Base-by-base conservation (phyloP, 768 basidiomycete species). In the Mycena galericulata region DNA sequence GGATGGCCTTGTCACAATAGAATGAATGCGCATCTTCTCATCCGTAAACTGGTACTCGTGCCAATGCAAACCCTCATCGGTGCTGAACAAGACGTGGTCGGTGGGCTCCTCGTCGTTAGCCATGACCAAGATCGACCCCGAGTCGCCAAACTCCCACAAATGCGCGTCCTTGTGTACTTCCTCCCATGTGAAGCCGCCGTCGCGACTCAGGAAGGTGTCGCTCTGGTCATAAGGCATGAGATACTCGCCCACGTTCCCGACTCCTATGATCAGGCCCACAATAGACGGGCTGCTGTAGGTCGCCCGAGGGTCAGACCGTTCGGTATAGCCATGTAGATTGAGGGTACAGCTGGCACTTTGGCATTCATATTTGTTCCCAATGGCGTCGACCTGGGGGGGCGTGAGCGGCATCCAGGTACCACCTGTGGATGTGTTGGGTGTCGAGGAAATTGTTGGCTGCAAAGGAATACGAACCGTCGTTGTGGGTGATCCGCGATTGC, bases 121-220 rank as follows among this genome's bases (percentile, higher is more conserved):
- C 82, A 99, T 92, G 72, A 99, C 84, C 36, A 99, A 85, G 64
- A 99, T 85, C 0, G 96, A 96, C 2, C 98, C 98, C 0, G 95
- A 97, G 80, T 99, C 98, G 30, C 97, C 97, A 73, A 97, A 98
- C 77, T 97, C 95, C 96, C 96, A 99, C 41, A 98, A 84, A 77
- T 99, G 93, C 0, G 98, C 96, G 70, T 97, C 96, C 76, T 99
- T 99, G 83, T 95, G 96, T 0, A 99, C 92, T 81, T 99, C 97
- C 76, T 97, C 90, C 97, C 97, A 99, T 0, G 94, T 95, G 79
- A 97, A 96, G 11, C 97, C 97, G 3, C 90, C 97, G 72, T 99
- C 95, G 4, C 97, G 94, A 62, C 94, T 95, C 45, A 99, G 86
- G 90, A 98, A 98, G 3, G 95, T 97, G 76, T 98, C 96, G 65